A percentile compares a stretch with the other conserved stretches of the same genome.
phyloP scores from a whole-genome alignment of 2,329 filamentous ascomycete genomes.

The Venturia nashicola region DNA sequence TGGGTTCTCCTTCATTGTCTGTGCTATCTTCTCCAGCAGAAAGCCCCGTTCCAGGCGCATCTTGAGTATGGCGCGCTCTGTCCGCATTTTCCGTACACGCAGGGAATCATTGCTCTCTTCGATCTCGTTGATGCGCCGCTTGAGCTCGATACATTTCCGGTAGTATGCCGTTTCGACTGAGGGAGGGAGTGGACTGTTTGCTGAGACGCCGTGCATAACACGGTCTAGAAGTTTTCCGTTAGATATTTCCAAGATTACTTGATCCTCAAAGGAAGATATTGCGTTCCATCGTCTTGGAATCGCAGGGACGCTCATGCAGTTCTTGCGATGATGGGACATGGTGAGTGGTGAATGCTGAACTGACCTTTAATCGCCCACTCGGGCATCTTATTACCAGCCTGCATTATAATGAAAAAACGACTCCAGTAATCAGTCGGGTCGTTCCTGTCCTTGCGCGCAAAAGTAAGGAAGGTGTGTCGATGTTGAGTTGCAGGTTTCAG shows the following conservation, averaged over 20 bases:
- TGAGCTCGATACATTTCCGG: constrained; percentile 89
- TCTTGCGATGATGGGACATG: no score
- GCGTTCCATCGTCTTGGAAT: no score
- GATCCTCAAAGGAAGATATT: not conserved
- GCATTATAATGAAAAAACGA: not conserved
- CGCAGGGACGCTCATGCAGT: no score
- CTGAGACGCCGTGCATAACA: constrained; percentile 10
- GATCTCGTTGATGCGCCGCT: constrained; percentile 81
- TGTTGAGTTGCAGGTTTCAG: not conserved
- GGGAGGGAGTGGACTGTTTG: constrained; percentile 50
- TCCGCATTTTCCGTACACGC: constrained; percentile 62
- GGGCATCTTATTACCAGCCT: not conserved
- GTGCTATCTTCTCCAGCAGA: constrained; percentile 35
- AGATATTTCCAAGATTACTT: not conserved
- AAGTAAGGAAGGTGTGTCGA: not conserved
- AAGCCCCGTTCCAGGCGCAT: constrained; percentile 72
- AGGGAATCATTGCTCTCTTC: constrained; percentile 83
- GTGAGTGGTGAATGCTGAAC: not conserved
- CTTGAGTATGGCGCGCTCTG: constrained; percentile 81
- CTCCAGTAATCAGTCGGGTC: not conserved
- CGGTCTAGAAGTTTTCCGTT: not conserved
- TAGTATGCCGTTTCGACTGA: constrained; percentile 94
- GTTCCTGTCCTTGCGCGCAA: not conserved
- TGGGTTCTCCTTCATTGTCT: constrained; percentile 34
- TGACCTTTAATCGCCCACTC: constrained; percentile 1